Base-by-base conservation (phyloP, 768 basidiomycete species). In the Calocybe indica region DNA sequence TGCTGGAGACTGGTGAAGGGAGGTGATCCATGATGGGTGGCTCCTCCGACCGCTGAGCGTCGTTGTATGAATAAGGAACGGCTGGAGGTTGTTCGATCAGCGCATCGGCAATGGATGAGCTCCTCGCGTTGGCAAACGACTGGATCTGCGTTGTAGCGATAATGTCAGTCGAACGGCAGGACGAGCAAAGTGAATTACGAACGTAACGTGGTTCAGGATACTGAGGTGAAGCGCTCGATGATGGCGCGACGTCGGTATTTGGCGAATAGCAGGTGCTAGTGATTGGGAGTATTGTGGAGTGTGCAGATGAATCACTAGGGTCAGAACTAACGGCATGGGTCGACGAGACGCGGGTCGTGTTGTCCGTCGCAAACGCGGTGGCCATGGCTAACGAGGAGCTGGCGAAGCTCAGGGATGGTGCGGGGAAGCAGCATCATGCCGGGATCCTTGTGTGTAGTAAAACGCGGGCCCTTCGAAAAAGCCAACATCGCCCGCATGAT, bases 11-110 rank as follows among this genome's bases (percentile, higher is more conserved):
- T 10, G 56, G 55, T 13, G 56, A 49, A 13, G 49, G 52, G 15
- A 58, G 55, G 22, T 42, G 49, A 39, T 58, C 57, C 57, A 58
- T 58, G 28, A 49, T 37, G 5, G 35, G 49, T 14, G 35, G 22
- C 15, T 29, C 9, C 31, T 32, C 28, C 22, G 22, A 29, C 32
- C 30, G n/a, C 7, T 43, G 22, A 33, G 43, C 15, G 31, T 43
- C 28, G 34, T 32, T 7, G 34, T 33, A 10, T 1, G 22, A 31
- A 31, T 9, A n/a, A 31, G 43, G n/a, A 33, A 31, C 22, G 48
- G 48, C 40, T 14, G 40, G 22, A 22, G 22, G 2, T 22, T 22
- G 22, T 22, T 22, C 22, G 22, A 2, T 22, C 22, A 22, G 22
- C 22, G 22, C 22, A 22, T 22, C 22, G 22, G 22, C 22, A 22